A percentile compares a stretch with the other conserved stretches of the same genome.
phyloP scores from a whole-genome alignment of 2,329 filamentous ascomycete species.

The Neonectria punicea region DNA sequence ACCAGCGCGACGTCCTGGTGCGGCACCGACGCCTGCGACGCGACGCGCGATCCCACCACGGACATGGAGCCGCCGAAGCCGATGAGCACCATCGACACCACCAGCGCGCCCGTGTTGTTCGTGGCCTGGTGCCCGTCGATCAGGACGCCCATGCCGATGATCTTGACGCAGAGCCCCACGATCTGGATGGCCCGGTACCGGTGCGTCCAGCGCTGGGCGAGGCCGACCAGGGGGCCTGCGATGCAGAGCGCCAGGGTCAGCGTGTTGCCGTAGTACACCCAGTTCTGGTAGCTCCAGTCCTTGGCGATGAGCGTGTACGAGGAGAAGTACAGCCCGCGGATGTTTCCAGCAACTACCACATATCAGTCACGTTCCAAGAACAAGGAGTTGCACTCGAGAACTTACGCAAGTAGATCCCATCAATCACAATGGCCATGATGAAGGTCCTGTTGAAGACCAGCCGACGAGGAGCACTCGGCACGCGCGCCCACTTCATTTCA shows the following conservation, averaged over 20 bases:
- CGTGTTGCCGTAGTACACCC: too few relatives aligned
- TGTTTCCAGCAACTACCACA: slow-evolving; percentile 42
- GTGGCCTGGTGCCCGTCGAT: slow-evolving; percentile 41
- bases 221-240: too few relatives aligned
- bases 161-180: too few relatives aligned
- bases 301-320: slow-evolving; percentile 50
- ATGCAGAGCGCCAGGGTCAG: too few relatives aligned
- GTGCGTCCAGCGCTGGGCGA: too few relatives aligned
- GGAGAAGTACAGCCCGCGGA: slow-evolving; percentile 47
- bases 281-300: slow-evolving; percentile 7
- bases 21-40: slow-evolving; percentile 52
- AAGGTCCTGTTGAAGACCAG: slow-evolving; percentile 47
- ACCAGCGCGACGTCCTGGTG: slow-evolving; percentile 50
- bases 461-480: slow-evolving; percentile 40
- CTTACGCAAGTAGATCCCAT: slow-evolving; percentile 44
- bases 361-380: not conserved
- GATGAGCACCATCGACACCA: slow-evolving; percentile 48
- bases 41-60: slow-evolving; percentile 51
- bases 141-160: slow-evolving; percentile 16
- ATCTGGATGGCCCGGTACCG: too few relatives aligned
- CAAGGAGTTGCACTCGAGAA: not conserved
- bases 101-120: slow-evolving; percentile 43
- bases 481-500: slow-evolving; percentile 50
- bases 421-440: slow-evolving; percentile 44
- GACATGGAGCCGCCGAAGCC: slow-evolving; percentile 49